Evolutionary conservation across 2,329 filamentous ascomycete genomes (phyloP).

Genomic region (Neoarthrinium moseri): DNA sequence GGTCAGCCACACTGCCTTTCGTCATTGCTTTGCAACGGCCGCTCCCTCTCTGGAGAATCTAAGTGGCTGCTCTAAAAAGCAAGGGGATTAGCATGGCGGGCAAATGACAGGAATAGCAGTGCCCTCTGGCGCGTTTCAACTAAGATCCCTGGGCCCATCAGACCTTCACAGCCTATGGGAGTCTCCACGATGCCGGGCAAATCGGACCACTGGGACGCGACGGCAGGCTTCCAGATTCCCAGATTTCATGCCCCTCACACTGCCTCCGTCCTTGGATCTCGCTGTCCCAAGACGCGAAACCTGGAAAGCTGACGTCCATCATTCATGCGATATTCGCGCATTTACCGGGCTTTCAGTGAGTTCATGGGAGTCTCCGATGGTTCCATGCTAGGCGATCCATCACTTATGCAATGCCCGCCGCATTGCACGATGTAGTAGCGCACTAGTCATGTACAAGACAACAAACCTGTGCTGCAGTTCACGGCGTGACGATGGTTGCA

Average conservation of each 20-base stretch:
- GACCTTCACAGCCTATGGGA: conserved; percentile 13
- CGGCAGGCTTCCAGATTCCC: conserved; percentile 13
- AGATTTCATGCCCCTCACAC: conserved; percentile 2
- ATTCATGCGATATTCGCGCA: too few species aligned
- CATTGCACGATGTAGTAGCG: too few species aligned
- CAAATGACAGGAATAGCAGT: conserved; percentile 17
- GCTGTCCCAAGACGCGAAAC: too few species aligned
- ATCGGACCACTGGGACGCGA: conserved; percentile 5
- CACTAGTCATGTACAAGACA: too few species aligned
- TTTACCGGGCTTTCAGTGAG: neutral
- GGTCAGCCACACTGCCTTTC: neutral
- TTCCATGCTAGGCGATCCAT: neutral
- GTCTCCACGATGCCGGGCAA: neutral
- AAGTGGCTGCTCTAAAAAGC: neutral
- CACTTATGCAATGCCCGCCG: neutral
- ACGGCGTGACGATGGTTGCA: neutral
- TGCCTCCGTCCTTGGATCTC: neutral
- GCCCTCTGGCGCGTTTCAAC: conserved; percentile 7
- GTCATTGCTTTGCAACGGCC: neutral
- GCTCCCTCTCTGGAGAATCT: neutral
- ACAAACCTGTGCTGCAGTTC: too few species aligned
- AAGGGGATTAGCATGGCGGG: neutral
- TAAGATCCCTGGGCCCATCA: conserved; percentile 13
- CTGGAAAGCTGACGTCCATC: too few species aligned
- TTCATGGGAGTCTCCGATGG: neutral